These are phyloP conservation scores for Teratosphaeria destructans DNA, from an alignment of 2,329 filamentous ascomycete genomes.

Conservation along the genomic window DNA sequence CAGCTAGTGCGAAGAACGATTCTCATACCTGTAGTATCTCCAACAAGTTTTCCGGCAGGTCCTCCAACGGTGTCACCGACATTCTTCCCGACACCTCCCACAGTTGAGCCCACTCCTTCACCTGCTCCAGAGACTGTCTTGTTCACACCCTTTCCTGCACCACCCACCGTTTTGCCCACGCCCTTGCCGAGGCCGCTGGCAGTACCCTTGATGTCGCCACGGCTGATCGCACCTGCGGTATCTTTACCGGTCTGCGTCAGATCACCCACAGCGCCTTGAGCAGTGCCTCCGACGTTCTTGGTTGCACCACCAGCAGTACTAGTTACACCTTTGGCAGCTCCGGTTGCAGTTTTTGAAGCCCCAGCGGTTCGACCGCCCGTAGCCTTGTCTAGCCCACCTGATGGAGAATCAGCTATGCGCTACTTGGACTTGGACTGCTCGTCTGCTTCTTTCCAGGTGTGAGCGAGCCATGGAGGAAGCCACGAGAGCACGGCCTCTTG, in stretches of 20 bases:
- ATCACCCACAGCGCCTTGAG: constrained; percentile 18
- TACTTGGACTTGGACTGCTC: constrained; percentile 2
- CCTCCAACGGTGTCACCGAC: constrained; percentile 21
- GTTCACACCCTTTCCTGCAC: constrained; percentile 11
- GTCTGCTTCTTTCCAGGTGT: constrained; percentile 16
- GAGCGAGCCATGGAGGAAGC: constrained; percentile 19
- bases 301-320: constrained; percentile 25
- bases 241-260: constrained; percentile 19
- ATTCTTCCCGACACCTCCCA: constrained; percentile 13
- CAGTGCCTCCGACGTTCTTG: constrained; percentile 29
- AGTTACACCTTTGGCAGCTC: constrained; percentile 25
- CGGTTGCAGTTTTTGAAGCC: constrained; percentile 23
- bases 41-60: constrained; percentile 23
- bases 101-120: constrained; percentile 12
- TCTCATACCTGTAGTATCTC: constrained; percentile 12
- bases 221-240: constrained; percentile 15
- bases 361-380: constrained; percentile 19
- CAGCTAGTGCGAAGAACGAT: neutral
- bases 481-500: constrained; percentile 11
- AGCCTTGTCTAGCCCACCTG: constrained; percentile 25
- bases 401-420: constrained; percentile 9
- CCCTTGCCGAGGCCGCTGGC: constrained; percentile 9
- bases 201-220: constrained; percentile 22
- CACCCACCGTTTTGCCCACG: constrained; percentile 1
- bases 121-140: constrained; percentile 17